These are phyloP conservation scores for Zoysia pacifica DNA, from an alignment of 176 grass and related monocot species.

Conservation along the genomic window DNA sequence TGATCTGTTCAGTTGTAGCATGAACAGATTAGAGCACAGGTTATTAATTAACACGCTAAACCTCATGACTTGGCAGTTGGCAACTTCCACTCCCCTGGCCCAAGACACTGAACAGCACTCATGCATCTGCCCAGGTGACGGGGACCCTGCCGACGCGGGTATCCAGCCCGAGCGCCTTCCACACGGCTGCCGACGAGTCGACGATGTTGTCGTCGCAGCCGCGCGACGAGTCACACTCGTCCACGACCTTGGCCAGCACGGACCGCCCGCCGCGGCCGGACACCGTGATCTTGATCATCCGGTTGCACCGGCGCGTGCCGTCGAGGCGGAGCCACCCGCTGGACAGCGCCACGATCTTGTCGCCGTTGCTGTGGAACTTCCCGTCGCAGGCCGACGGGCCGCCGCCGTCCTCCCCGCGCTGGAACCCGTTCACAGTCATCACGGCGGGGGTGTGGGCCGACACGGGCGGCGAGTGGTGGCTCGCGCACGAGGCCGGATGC, in stretches of 20 bases:
- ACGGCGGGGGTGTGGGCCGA: constrained; percentile 20
- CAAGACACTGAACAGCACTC: background rate
- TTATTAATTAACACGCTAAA: background rate
- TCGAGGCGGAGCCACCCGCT: constrained; percentile 20
- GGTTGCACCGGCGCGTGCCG: constrained; percentile 37
- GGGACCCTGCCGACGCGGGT: constrained; percentile 6
- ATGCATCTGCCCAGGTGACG: constrained; percentile 49
- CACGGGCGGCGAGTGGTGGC: background rate
- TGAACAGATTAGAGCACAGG: background rate
- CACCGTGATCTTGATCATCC: constrained; percentile 31
- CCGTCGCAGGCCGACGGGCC: constrained; percentile 36
- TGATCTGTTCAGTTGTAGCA: background rate
- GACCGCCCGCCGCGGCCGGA: background rate
- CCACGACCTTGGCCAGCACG: constrained; percentile 36
- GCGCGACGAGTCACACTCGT: constrained; percentile 31
- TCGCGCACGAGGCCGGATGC: background rate
- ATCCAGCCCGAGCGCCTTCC: constrained; percentile 48
- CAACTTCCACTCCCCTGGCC: background rate
- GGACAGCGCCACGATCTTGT: constrained; percentile 49
- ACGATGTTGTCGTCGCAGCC: constrained; percentile 40
- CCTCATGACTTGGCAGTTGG: too few species aligned
- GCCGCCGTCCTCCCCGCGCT: constrained; percentile 30
- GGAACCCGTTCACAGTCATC: constrained; percentile 49
- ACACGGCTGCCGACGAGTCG: constrained; percentile 46
- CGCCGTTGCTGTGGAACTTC: constrained; percentile 38